Evolutionary conservation across 139 green algal genomes (phyloP).

Genomic region (Tetraselmis chui): DNA sequence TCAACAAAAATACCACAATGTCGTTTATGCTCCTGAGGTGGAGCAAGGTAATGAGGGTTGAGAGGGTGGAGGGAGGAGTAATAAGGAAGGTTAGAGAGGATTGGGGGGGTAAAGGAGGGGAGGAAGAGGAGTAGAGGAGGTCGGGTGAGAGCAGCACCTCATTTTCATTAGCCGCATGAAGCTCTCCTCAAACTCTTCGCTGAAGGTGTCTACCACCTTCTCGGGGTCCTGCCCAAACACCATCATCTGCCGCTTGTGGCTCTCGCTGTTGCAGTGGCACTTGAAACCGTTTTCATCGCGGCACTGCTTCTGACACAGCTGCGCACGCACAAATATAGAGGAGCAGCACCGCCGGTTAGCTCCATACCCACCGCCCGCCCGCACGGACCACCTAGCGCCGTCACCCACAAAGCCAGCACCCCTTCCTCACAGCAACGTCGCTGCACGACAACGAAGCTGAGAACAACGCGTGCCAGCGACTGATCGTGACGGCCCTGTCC

Average conservation of each 20-base stretch:
- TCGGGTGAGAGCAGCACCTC: not conserved
- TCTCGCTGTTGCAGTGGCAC: conserved; percentile 79
- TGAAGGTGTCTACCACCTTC: conserved; percentile 73
- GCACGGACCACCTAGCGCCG: no score
- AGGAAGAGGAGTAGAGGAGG: not conserved
- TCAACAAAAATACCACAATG: no score
- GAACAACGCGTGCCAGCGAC: no score
- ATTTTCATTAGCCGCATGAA: conserved; percentile 62
- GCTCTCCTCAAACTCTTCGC: conserved; percentile 74
- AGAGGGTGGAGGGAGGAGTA: not conserved
- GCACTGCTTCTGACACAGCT: conserved; percentile 98
- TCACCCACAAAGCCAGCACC: no score
- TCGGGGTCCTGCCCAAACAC: conserved; percentile 81
- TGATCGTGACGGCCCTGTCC: no score
- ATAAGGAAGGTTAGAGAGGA: not conserved
- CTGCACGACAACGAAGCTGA: no score
- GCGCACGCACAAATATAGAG: no score
- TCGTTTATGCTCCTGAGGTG: no score
- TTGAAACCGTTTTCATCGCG: conserved; percentile 99
- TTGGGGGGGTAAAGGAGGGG: not conserved
- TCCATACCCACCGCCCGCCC: no score
- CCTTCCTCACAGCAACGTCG: no score
- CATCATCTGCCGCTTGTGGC: conserved; percentile 76
- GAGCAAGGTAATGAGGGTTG: no score
- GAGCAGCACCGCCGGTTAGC: no score